Evolutionary conservation across 2,329 filamentous ascomycete genomes (phyloP).

Genomic region (Seiridium unicorne): DNA sequence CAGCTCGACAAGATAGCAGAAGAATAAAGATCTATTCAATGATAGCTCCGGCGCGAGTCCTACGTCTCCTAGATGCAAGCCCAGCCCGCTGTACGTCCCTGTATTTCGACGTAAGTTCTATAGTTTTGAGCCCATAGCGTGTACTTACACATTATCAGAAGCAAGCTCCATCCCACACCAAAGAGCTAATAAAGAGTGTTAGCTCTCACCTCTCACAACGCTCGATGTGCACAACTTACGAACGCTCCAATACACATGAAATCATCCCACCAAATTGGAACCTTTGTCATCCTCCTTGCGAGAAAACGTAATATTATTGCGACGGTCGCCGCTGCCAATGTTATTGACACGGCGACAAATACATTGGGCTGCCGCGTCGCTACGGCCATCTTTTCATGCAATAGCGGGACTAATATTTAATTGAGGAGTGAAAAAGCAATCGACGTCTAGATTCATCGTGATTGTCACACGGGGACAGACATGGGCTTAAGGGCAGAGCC

Average conservation of each 20-base stretch:
- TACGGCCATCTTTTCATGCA: not conserved
- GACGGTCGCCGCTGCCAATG: not conserved
- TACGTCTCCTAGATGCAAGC: not conserved
- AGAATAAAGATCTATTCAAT: not conserved
- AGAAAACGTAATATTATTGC: not conserved
- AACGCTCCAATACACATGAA: slow-evolving; percentile 4
- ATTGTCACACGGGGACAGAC: not conserved
- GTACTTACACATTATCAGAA: slow-evolving; percentile 1
- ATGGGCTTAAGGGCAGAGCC: not conserved
- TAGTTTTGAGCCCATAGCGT: not conserved
- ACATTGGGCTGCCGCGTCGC: not conserved
- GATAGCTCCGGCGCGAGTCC: not conserved
- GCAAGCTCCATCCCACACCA: not conserved
- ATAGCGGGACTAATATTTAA: not conserved
- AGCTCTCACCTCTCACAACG: not conserved
- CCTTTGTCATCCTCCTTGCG: slow-evolving; percentile 4
- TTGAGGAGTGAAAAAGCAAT: not conserved
- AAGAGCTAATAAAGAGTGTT: not conserved
- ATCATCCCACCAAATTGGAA: slow-evolving; percentile 7
- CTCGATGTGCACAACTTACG: not conserved
- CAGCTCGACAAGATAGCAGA: slow-evolving; percentile 4
- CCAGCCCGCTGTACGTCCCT: not conserved
- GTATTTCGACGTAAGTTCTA: not conserved
- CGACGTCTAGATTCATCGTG: not conserved
- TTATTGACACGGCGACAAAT: slow-evolving; percentile 1